Evolutionary conservation across 2,329 filamentous ascomycete genomes (phyloP), one percentile per base, ranked within the genome.

Genomic region (Aspergillus sp.): DNA sequence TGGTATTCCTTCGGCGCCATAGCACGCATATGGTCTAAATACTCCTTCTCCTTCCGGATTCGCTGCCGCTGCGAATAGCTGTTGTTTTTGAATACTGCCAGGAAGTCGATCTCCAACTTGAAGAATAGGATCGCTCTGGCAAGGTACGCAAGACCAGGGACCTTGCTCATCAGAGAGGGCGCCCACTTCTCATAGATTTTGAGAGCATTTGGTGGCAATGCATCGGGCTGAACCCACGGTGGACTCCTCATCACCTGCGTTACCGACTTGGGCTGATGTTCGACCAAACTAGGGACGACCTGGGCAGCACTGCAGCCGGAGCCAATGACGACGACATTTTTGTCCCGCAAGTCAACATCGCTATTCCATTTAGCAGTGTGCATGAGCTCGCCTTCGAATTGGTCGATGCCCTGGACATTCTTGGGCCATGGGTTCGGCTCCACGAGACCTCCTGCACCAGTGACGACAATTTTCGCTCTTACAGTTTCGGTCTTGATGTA

Each of bases 301-400:
- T 82, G 79, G 9, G 75, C 74, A 2, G 77, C 77, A 53, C 71
- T 76, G 56, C 78, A 81, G 8, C 79, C 79, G 2, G 76, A 79
- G 4, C 78, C 79, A 41, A 81, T 59, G 7, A 81, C 74, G 7
- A 81, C 66, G 1, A 81, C 74, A 51, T 80, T 68, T 55, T 80
- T 81, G 48, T 71, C 72, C 7, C 68, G 66, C 12, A 81, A 62
- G 47, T 80, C 73, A 34, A 78, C 63, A 4, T 66, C 66, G n/a
- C 73, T 63, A 41, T 77, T 69, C 78, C 78, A 81, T 44, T 76
- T 63, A 4, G 78, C 77, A 0, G 78, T 78, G 52, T 81, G 78
- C 49, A 80, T 77, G 40, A 79, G 67, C n/a, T 71, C 60, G 4
- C 78, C 78, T 49, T 75, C 63, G 55, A 81, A 81, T 2, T 60